A percentile compares a stretch with the other conserved stretches of the same genome.
phyloP scores from a whole-genome alignment of 805 yeast genomes.

The Millerago galiae region DNA sequence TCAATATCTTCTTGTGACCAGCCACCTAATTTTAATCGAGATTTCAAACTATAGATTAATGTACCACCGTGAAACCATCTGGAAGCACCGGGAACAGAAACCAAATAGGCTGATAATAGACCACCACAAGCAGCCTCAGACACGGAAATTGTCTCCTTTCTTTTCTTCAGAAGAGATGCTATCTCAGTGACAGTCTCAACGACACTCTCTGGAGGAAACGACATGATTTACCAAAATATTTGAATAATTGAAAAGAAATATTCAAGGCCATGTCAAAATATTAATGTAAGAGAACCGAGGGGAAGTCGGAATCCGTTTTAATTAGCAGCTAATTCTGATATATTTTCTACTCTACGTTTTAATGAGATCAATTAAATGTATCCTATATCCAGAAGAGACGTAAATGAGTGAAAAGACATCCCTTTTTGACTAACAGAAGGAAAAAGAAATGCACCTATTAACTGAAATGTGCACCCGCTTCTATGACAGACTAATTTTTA shows the following conservation, averaged over 20 bases:
- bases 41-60: slow-evolving; percentile 68
- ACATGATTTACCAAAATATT: not conserved
- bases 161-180: slow-evolving; percentile 44
- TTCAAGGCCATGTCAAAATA: too few relatives aligned
- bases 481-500: too few relatives aligned
- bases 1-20: slow-evolving; percentile 69
- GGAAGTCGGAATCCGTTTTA: too few relatives aligned
- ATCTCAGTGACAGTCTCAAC: slow-evolving; percentile 46
- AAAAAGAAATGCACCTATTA: too few relatives aligned
- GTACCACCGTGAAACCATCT: slow-evolving; percentile 80
- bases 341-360: too few relatives aligned
- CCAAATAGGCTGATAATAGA: slow-evolving; percentile 68
- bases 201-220: slow-evolving; percentile 58
- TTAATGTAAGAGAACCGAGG: too few relatives aligned
- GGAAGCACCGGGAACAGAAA: slow-evolving; percentile 83
- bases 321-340: too few relatives aligned
- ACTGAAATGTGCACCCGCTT: too few relatives aligned
- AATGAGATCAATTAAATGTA: too few relatives aligned
- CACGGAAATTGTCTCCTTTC: slow-evolving; percentile 64
- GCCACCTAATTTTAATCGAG: slow-evolving; percentile 68
- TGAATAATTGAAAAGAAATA: not conserved
- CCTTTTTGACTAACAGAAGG: too few relatives aligned
- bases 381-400: too few relatives aligned
- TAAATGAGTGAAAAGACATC: too few relatives aligned
- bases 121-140: slow-evolving; percentile 94